phyloP scores from a whole-genome alignment of 2,329 filamentous ascomycete genomes.

The Amauroascus verrucosus region DNA sequence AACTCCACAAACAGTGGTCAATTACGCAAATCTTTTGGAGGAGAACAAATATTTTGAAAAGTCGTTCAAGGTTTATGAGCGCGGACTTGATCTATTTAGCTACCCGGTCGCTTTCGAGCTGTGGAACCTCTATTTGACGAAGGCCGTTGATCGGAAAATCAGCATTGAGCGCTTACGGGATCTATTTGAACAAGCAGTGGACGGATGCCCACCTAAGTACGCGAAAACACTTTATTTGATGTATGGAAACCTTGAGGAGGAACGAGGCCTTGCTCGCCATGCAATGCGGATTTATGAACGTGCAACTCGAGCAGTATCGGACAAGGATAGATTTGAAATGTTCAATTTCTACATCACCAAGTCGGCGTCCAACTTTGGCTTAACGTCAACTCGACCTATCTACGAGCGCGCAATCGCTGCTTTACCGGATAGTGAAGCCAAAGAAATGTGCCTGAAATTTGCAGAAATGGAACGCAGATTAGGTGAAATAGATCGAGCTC shows the following conservation, averaged over 20 bases:
- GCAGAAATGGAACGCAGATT: conserved; percentile 90
- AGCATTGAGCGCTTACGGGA: conserved; percentile 88
- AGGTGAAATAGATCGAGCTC: conserved; percentile 86
- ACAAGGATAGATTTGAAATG: conserved; percentile 93
- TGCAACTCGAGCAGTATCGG: conserved; percentile 84
- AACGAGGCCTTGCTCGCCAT: conserved; percentile 83
- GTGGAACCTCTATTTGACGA: conserved; percentile 96
- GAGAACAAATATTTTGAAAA: conserved; percentile 94
- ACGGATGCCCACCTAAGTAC: conserved; percentile 89
- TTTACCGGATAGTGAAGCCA: conserved; percentile 84
- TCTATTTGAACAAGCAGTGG: conserved; percentile 92
- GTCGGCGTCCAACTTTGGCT: conserved; percentile 92
- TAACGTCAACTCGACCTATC: conserved; percentile 87
- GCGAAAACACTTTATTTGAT: conserved; percentile 94
- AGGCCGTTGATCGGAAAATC: conserved; percentile 92
- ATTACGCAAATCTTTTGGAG: conserved; percentile 91
- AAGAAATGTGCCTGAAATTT: conserved; percentile 98
- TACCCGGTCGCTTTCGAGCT: conserved; percentile 97
- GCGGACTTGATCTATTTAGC: conserved; percentile 93
- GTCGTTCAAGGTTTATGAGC: conserved; percentile 94
- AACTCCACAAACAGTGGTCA: conserved; percentile 95
- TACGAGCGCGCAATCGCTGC: conserved; percentile 93
- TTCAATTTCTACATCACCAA: conserved; percentile 99
- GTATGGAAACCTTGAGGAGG: conserved; percentile 96
- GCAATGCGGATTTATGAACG: conserved; percentile 99